Conservation (phyloP, 177 flowering plant species). For the Vitis hybrid region DNA sequence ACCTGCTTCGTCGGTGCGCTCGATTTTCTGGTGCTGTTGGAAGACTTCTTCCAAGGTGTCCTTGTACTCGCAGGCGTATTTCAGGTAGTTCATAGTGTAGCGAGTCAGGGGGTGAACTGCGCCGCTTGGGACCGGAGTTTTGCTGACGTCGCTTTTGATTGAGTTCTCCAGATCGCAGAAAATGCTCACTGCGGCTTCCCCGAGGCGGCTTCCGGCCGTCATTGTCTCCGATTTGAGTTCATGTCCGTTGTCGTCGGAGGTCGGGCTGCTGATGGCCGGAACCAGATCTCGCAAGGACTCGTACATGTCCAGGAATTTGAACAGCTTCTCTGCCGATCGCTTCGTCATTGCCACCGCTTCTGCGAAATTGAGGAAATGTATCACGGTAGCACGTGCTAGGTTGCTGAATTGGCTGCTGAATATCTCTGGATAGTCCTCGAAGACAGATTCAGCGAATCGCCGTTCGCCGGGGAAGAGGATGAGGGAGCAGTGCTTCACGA, state of each 20-base stretch:
- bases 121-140: constrained; percentile 72
- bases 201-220: constrained; percentile 38
- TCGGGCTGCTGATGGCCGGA: constrained; percentile 20
- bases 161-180: constrained; percentile 79
- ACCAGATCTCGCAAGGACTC: constrained; percentile 55
- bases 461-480: constrained; percentile 50
- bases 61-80: constrained; percentile 71
- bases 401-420: constrained; percentile 32
- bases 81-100: constrained; percentile 81
- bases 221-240: constrained; percentile 47
- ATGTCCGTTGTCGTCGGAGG: constrained; percentile 14
- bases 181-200: constrained; percentile 52
- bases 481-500: constrained; percentile 36
- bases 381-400: constrained; percentile 31
- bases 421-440: constrained; percentile 27
- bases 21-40: constrained; percentile 30
- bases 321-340: constrained; percentile 68
- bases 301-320: constrained; percentile 80
- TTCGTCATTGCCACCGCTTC: constrained; percentile 66
- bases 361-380: constrained; percentile 64
- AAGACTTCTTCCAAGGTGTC: constrained; percentile 75
- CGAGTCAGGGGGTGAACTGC: constrained; percentile 89
- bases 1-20: constrained; percentile 1
- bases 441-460: constrained; percentile 44
- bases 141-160: constrained; percentile 55